phyloP scores from a whole-genome alignment of 2,329 filamentous ascomycete species.

The Penicillium expansum region DNA sequence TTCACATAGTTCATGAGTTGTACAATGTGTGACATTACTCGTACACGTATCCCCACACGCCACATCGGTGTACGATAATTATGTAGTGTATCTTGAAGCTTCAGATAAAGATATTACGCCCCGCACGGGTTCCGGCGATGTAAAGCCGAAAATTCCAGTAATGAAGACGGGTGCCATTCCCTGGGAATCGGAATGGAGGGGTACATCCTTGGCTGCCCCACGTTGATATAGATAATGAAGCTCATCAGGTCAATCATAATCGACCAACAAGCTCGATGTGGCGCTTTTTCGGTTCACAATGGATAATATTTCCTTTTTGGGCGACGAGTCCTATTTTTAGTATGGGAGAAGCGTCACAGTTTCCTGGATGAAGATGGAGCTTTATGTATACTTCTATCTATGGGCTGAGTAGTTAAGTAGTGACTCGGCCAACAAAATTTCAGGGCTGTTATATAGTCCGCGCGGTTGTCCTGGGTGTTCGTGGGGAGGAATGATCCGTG shows the following conservation, averaged over 20 bases:
- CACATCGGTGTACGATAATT: neutral
- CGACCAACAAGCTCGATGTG: neutral
- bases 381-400: neutral
- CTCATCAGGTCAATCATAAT: neutral
- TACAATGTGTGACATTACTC: constrained; percentile 3
- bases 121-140: constrained; percentile 12
- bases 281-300: neutral
- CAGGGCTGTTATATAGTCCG: neutral
- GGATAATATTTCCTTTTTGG: constrained; percentile 7
- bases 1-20: neutral
- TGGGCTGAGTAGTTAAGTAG: neutral
- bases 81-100: neutral
- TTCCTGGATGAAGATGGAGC: neutral
- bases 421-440: neutral
- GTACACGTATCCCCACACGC: constrained; percentile 1
- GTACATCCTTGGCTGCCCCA: neutral
- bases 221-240: neutral
- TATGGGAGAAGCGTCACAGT: neutral
- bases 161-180: neutral
- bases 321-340: neutral
- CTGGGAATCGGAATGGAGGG: neutral
- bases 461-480: neutral
- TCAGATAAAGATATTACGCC: constrained; percentile 5
- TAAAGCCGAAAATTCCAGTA: constrained; percentile 7
- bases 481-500: neutral